A percentile compares a stretch with the other conserved stretches of the same genome.
These are phyloP conservation scores for Colletotrichum musae DNA, from an alignment of 2,329 filamentous ascomycete species.

Conservation along the genomic window DNA sequence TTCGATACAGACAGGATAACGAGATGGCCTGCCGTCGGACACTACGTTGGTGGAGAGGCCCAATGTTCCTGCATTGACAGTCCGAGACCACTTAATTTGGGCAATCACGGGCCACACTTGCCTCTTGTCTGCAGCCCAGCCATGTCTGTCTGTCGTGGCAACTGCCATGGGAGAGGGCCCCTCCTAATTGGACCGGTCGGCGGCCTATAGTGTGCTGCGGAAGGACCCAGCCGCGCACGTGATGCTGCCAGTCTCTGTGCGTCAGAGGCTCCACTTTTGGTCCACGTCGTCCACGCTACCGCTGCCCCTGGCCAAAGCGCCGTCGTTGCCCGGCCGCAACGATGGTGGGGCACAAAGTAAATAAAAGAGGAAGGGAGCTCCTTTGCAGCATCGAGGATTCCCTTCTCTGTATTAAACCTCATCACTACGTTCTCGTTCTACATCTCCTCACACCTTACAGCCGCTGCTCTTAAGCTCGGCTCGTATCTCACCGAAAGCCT, in stretches of 20 bases:
- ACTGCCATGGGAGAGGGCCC: slow-evolving; percentile 22
- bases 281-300: neutral
- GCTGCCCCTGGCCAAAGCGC: slow-evolving; percentile 23
- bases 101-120: slow-evolving; percentile 35
- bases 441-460: slow-evolving; percentile 5
- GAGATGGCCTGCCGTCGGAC: slow-evolving; percentile 27
- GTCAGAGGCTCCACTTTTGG: slow-evolving; percentile 18
- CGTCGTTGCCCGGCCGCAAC: slow-evolving; percentile 44
- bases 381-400: slow-evolving; percentile 42
- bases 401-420: slow-evolving; percentile 47
- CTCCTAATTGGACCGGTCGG: slow-evolving; percentile 19
- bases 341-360: slow-evolving; percentile 58
- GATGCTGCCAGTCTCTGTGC: neutral
- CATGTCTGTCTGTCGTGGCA: slow-evolving; percentile 30
- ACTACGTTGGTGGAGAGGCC: slow-evolving; percentile 26
- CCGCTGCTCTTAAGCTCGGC: slow-evolving; percentile 44
- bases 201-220: neutral
- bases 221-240: neutral
- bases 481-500: slow-evolving; percentile 45
- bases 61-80: slow-evolving; percentile 41
- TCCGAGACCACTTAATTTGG: slow-evolving; percentile 34
- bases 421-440: slow-evolving; percentile 40
- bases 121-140: neutral
- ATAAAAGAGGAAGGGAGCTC: slow-evolving; percentile 57
- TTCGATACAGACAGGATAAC: slow-evolving; percentile 22